Evolutionary conservation across 805 yeast genomes (phyloP), one percentile per base, ranked within the genome.

Genomic region (Blastobotrys mokoenaii): DNA sequence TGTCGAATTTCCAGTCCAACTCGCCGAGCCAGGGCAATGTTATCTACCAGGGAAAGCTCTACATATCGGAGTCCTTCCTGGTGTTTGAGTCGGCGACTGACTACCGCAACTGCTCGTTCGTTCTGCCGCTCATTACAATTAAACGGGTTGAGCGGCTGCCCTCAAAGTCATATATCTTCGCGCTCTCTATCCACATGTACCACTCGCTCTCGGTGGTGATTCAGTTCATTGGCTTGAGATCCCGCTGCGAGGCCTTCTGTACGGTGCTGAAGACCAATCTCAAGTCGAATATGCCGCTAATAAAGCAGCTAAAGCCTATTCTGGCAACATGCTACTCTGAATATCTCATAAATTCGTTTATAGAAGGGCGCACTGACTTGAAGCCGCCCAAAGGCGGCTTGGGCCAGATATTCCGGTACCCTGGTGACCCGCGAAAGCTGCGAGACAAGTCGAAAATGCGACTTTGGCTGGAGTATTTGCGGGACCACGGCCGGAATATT

Each of bases 381-480:
- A 44, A 47, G 4, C 52, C 57, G 3, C 77, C 87, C 0, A 88
- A 94, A 0, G 94, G 94, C 18, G 99, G 99, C 0, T 68, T 93
- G 18, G 99, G 99, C 0, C 75, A 83, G 57, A 65, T 66, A 10
- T 90, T 80, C 65, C 82, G 84, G 52, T 93, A 81, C 60, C 98
- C 98, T 0, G 98, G 98, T 0, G 87, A 86, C 60, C 75, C 94
- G 2, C 75, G 74, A 48, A 80, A 79, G 48, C 67, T 79, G 42
- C 77, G 86, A 45, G 97, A 90, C 58, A 82, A 85, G 54, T 71
- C 88, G 3, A 90, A 89, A 53, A 77, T 90, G 75, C 81, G 90
- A 55, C 69, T 88, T 44, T 93, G 99, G 99, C 87, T 85, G 59
- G 97, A 90, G 57, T 83, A 84, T 56, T 84, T 89, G 61, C 72